A percentile compares a stretch with the other conserved stretches of the same genome.
phyloP scores from a whole-genome alignment of 768 basidiomycete genomes.

The Mrakia blollopis region DNA sequence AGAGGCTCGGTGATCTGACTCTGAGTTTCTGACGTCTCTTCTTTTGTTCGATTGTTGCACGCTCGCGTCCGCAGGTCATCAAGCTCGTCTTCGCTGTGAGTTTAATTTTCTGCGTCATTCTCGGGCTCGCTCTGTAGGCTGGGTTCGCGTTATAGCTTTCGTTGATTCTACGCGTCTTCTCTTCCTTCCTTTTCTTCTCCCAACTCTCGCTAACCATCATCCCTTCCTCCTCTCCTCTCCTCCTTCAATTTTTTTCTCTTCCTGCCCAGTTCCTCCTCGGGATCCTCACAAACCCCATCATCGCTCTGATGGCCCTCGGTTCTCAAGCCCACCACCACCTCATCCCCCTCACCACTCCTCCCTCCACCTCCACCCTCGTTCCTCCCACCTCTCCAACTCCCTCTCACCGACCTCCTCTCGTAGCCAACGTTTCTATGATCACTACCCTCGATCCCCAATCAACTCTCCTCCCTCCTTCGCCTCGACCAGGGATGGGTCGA shows the following conservation, averaged over 20 bases:
- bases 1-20: too few relatives aligned
- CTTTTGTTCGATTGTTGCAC: not conserved
- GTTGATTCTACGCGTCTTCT: too few relatives aligned
- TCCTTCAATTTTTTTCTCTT: not conserved
- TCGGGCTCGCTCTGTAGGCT: too few relatives aligned
- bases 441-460: constrained; percentile 10
- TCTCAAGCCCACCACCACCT: constrained; percentile 44
- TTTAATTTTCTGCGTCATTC: not conserved
- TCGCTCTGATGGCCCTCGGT: constrained; percentile 42
- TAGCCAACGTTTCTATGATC: constrained; percentile 35
- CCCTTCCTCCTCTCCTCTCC: not conserved
- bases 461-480: constrained; percentile 25
- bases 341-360: constrained; percentile 34
- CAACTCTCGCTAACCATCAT: too few relatives aligned
- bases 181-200: too few relatives aligned
- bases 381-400: not conserved
- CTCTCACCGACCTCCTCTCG: constrained; percentile 35
- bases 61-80: constrained; percentile 35
- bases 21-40: not conserved
- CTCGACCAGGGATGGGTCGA: constrained; percentile 12
- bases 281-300: constrained; percentile 44
- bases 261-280: constrained; percentile 37
- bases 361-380: not conserved
- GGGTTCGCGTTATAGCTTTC: too few relatives aligned
- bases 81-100: constrained; percentile 40